A percentile compares a stretch with the other conserved stretches of the same genome.
These are phyloP conservation scores for Ophiocytium majus DNA, from an alignment of 352 stramenopile genomes.

Conservation along the genomic window DNA sequence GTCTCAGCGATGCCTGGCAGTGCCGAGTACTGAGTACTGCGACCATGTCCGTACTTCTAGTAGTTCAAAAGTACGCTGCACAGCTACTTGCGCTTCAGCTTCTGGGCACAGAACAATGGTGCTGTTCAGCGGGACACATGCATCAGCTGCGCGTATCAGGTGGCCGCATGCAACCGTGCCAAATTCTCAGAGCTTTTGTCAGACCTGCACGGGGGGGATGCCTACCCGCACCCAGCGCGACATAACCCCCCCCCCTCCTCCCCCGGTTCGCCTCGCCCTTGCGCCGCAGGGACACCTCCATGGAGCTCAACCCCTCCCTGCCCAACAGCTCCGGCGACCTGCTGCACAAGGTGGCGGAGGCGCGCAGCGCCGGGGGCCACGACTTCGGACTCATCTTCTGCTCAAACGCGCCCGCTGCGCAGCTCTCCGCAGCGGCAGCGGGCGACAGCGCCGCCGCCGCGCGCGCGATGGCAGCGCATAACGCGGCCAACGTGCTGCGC, in stretches of 20 bases:
- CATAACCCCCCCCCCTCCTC: background rate
- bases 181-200: no score
- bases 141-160: no score
- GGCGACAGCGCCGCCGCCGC: background rate
- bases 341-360: background rate
- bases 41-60: no score
- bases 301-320: constrained; percentile 8
- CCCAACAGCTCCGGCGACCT: background rate
- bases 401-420: background rate
- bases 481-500: background rate
- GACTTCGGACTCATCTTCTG: constrained; percentile 4
- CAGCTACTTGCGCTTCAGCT: no score
- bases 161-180: no score
- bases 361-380: background rate
- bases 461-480: background rate
- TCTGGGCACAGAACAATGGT: no score
- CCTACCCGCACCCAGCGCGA: no score
- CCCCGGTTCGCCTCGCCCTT: background rate
- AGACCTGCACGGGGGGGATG: no score
- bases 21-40: no score
- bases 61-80: no score
- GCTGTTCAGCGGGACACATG: no score
- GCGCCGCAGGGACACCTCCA: background rate
- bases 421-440: background rate
- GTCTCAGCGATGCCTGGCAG: no score